Conservation (phyloP, 2,329 filamentous ascomycete genomes). For the Trichoderma gracile region DNA sequence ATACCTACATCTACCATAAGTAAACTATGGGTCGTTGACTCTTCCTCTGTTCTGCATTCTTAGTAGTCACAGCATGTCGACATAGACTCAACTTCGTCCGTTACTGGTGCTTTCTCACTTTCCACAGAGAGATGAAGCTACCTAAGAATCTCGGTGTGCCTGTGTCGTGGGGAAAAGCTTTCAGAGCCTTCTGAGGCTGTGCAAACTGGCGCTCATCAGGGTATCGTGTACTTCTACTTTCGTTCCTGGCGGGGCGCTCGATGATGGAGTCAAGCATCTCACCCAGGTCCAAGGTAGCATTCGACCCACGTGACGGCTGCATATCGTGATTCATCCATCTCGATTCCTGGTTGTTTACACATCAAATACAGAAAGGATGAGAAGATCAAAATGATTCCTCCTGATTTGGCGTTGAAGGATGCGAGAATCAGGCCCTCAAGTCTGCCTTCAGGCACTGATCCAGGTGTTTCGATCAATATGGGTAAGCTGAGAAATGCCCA, state of each 20-base stretch:
- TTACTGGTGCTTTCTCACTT: not conserved
- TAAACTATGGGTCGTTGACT: too few species aligned
- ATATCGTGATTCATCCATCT: not conserved
- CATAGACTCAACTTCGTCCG: not conserved
- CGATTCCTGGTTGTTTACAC: too few species aligned
- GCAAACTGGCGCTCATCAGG: not conserved
- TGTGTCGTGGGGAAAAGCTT: slow-evolving; percentile 3
- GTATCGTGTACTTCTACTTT: not conserved
- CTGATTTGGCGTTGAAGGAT: too few species aligned
- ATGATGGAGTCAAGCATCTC: not conserved
- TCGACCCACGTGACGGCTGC: slow-evolving; percentile 6
- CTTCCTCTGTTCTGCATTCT: too few species aligned
- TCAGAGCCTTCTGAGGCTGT: slow-evolving; percentile 13
- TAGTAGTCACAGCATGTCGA: not conserved
- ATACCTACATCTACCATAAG: too few species aligned
- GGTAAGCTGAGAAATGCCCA: slow-evolving; percentile 6
- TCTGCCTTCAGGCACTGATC: too few species aligned
- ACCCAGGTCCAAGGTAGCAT: too few species aligned
- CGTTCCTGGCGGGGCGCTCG: not conserved
- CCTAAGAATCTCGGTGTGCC: not conserved
- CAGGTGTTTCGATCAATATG: not conserved
- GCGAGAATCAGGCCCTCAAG: not conserved
- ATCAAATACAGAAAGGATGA: too few species aligned
- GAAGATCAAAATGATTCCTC: too few species aligned
- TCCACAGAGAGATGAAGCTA: not conserved